Evolutionary conservation across 192 early-diverging fungal genomes (phyloP).

Genomic region (Gryganskiella cystojenkinii): DNA sequence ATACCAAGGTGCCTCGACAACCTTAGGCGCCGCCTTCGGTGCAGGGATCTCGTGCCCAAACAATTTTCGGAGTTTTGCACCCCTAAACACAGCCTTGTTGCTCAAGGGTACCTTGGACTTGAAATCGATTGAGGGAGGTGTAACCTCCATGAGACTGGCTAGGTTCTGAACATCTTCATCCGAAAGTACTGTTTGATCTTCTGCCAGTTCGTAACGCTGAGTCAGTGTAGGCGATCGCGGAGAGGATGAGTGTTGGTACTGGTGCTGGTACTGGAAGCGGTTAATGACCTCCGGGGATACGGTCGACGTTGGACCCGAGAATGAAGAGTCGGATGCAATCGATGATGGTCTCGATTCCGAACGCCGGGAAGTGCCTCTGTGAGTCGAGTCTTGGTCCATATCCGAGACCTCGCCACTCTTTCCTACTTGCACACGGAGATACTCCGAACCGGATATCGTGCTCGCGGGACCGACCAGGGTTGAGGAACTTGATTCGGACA

Average conservation of each 20-base stretch:
- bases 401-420: no score
- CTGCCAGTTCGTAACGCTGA: no score
- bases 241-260: no score
- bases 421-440: constrained; percentile 19
- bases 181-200: background rate
- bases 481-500: constrained; percentile 49
- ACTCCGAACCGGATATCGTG: background rate
- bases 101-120: background rate
- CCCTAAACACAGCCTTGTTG: constrained; percentile 14
- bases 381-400: constrained; percentile 18
- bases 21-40: constrained; percentile 28
- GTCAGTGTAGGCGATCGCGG: no score
- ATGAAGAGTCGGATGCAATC: constrained; percentile 19
- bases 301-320: background rate
- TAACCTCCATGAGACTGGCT: background rate
- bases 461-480: constrained; percentile 9
- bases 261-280: no score
- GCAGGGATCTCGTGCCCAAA: constrained; percentile 63
- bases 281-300: no score
- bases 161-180: no score
- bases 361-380: constrained; percentile 9
- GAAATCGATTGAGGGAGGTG: background rate
- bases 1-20: constrained; percentile 72
- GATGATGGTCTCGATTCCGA: constrained; percentile 35
- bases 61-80: constrained; percentile 63